A percentile compares a stretch with the other conserved stretches of the same genome.
Evolutionary conservation across 2,329 filamentous ascomycete genomes (phyloP).

Genomic region (Colletotrichum australisinense): DNA sequence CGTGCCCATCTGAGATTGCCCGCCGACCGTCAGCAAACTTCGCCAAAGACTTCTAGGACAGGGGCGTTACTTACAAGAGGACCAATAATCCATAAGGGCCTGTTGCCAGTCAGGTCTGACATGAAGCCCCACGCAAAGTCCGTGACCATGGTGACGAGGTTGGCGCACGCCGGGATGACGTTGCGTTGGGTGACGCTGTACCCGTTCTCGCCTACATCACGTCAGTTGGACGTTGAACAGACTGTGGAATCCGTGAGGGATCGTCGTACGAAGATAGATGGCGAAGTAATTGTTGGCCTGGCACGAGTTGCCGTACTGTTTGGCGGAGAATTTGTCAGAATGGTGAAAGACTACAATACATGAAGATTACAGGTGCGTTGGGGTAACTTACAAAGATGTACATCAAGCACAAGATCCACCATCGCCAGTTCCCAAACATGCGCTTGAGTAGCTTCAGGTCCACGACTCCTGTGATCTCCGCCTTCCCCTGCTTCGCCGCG

Average conservation of each 20-base stretch:
- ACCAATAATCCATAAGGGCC: slow-evolving; percentile 11
- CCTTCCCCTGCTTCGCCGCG: slow-evolving; percentile 40
- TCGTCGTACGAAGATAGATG: slow-evolving; percentile 9
- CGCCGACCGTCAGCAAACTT: neutral
- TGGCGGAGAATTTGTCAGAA: no score
- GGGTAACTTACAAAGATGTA: slow-evolving; percentile 41
- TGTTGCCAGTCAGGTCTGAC: slow-evolving; percentile 15
- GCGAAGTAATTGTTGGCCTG: slow-evolving; percentile 21
- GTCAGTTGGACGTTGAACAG: neutral
- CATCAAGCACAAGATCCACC: slow-evolving; percentile 44
- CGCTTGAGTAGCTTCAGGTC: slow-evolving; percentile 38
- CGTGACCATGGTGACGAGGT: slow-evolving; percentile 25
- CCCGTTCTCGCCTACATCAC: neutral
- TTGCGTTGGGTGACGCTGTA: slow-evolving; percentile 27
- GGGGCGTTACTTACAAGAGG: neutral
- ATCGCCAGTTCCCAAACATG: slow-evolving; percentile 42
- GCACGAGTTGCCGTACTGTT: slow-evolving; percentile 17
- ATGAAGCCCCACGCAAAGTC: slow-evolving; percentile 23
- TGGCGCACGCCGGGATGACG: slow-evolving; percentile 26
- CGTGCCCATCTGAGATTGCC: neutral
- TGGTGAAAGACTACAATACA: neutral
- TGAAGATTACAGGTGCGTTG: neutral
- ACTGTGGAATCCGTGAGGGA: no score
- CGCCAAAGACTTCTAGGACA: no score
- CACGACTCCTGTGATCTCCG: slow-evolving; percentile 39